phyloP scores from a whole-genome alignment of 495 filamentous ascomycete species.

The Podospora bellae-mahoneyi region DNA sequence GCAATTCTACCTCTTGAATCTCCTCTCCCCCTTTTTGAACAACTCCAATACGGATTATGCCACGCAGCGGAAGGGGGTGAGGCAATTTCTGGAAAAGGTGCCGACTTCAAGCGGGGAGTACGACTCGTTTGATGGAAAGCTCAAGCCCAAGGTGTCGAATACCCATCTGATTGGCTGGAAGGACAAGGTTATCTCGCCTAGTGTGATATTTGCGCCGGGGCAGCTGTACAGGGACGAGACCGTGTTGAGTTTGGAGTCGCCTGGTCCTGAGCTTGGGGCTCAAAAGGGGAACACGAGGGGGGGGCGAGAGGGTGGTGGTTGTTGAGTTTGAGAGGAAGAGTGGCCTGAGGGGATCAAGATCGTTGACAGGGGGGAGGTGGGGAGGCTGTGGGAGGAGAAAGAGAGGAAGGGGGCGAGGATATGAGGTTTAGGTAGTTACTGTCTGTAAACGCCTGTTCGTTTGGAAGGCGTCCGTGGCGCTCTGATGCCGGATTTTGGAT shows the following conservation, averaged over 20 bases:
- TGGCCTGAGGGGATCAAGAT: background rate
- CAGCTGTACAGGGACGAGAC: background rate
- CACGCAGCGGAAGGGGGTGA: background rate
- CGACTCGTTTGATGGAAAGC: conserved; percentile 15
- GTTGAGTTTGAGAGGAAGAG: conserved; percentile 4
- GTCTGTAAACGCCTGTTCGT: too few relatives aligned
- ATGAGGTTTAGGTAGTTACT: background rate
- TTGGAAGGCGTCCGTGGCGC: too few relatives aligned
- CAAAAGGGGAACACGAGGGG: conserved; percentile 6
- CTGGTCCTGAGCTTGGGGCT: conserved; percentile 63
- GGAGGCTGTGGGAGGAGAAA: background rate
- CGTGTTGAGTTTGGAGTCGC: conserved; percentile 65
- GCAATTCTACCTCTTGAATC: conserved; percentile 73
- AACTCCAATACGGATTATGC: background rate
- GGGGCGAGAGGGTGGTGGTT: background rate
- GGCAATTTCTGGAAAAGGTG: conserved; percentile 52
- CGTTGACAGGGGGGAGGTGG: background rate
- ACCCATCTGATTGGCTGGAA: conserved; percentile 57
- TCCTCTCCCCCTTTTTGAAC: conserved; percentile 61
- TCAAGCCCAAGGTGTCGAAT: conserved; percentile 30
- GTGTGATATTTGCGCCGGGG: conserved; percentile 38
- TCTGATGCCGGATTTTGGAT: too few relatives aligned
- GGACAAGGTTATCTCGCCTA: conserved; percentile 67
- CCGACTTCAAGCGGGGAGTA: conserved; percentile 27
- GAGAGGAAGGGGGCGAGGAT: background rate